These are phyloP conservation scores for Kurtzmaniella natalensis DNA, from an alignment of 1,139 yeast genomes.

Conservation along the genomic window DNA sequence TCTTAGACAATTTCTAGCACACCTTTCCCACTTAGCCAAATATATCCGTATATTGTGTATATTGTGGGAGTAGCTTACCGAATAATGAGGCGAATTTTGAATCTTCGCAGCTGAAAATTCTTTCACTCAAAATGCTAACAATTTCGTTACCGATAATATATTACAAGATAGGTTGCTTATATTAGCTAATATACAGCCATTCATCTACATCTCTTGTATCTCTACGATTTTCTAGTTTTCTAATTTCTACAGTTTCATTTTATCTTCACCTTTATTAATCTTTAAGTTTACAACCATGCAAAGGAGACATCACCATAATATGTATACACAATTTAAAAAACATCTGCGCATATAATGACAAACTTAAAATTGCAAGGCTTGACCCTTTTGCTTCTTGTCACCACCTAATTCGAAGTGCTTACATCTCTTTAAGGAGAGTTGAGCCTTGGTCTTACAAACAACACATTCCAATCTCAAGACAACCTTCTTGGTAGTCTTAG, in stretches of 20 bases:
- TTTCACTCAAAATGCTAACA: too few relatives aligned
- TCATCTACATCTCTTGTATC: neutral
- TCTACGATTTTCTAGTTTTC: neutral
- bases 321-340: constrained; percentile 3
- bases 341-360: constrained; percentile 1
- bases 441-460: constrained; percentile 97
- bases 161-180: too few relatives aligned
- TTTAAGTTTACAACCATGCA: constrained; percentile 8
- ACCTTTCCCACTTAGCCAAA: too few relatives aligned
- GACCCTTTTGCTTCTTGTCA: constrained; percentile 99
- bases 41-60: too few relatives aligned
- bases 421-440: constrained; percentile 98
- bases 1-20: too few relatives aligned
- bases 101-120: too few relatives aligned
- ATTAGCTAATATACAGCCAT: too few relatives aligned
- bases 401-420: constrained; percentile 99
- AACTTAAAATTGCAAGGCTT: constrained; percentile 90
- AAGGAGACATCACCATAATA: constrained; percentile 3
- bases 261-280: constrained; percentile 3
- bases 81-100: too few relatives aligned
- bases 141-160: too few relatives aligned
- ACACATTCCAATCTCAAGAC: constrained; percentile 99
- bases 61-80: too few relatives aligned
- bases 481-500: constrained; percentile 99
- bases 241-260: constrained; percentile 1